Conservation (phyloP, 2,329 filamentous ascomycete species). For the Coleophoma eucalyptorum region DNA sequence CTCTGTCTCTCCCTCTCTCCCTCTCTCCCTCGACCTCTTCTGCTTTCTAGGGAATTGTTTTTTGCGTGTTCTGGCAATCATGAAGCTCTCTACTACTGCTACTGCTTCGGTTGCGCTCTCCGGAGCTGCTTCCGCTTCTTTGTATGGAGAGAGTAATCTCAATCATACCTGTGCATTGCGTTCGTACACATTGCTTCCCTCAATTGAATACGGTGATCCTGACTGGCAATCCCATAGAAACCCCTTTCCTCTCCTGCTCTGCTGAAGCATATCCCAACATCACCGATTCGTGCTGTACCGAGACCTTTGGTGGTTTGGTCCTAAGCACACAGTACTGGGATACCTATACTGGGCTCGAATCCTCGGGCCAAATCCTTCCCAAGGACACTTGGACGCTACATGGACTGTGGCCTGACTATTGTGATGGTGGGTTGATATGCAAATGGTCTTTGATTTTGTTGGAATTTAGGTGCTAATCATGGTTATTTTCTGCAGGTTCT, state of each 20-base stretch:
- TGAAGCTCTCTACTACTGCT: neutral
- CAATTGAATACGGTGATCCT: constrained; percentile 1
- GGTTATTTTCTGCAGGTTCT: constrained; percentile 19
- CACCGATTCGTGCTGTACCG: constrained; percentile 60
- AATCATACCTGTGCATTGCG: constrained; percentile 1
- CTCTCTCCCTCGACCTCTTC: neutral
- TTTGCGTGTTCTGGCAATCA: neutral
- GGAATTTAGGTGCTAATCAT: too few relatives aligned
- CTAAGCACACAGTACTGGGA: constrained; percentile 63
- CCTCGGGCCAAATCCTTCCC: constrained; percentile 53
- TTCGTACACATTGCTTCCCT: neutral
- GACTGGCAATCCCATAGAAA: constrained; percentile 7
- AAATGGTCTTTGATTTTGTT: too few relatives aligned
- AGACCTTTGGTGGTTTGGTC: constrained; percentile 61
- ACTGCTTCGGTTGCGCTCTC: neutral
- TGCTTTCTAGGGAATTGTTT: neutral
- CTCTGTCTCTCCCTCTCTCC: neutral
- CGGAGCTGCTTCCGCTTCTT: neutral
- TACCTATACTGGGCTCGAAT: constrained; percentile 58
- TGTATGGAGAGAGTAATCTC: neutral
- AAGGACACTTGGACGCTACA: constrained; percentile 50
- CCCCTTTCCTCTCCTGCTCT: constrained; percentile 44
- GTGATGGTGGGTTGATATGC: constrained; percentile 33
- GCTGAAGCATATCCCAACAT: constrained; percentile 34
- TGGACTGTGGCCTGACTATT: constrained; percentile 38